Base-by-base conservation (phyloP, 345 rosid genomes). In the Camelina neglecta region DNA sequence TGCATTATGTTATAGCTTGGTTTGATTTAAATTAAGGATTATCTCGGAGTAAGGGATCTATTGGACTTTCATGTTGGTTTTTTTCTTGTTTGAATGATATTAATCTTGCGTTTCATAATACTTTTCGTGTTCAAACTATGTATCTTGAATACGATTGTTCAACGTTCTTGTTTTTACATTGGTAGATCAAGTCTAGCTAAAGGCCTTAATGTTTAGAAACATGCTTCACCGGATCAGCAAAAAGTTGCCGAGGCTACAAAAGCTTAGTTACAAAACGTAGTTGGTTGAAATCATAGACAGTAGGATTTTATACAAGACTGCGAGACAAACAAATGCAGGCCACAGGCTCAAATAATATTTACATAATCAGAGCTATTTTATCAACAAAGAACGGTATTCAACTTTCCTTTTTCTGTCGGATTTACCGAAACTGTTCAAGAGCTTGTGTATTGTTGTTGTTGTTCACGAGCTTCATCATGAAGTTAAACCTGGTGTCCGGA, bases 381-480 rank as follows among this genome's bases (percentile, higher is more conserved):
- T 24, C n/a, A 63, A 70, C 70, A 76, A 36, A 23, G 24, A 23
- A 33, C 5, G 9, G 65, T 21, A 76, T 62, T 54, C 5, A 11
- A 9, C n/a, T 57, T 64, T 36, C 44, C 31, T 6, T 63, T 63
- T 48, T 12, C 3, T 18, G 7, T 36, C 1, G 15, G 35, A n/a
- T 20, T 60, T 58, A 65, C 38, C 15, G 57, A 10, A 65, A 77
- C 48, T 71, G 66, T 56, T 71, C 73, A 58, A 66, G 77, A 41
- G 78, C 45, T 39, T 68, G 65, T n/a, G 76, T 47, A 61, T 49
- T 72, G 39, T 82, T 78, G 65, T 71, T 60, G 65, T 71, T 60
- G 78, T 80, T 83, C 45, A 93, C 70, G 67, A 92, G 97, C 83
- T 95, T 95, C 96, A 90, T 90, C 99, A 95, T 95, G 81, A 95